phyloP scores from a whole-genome alignment of 2,329 filamentous ascomycete species.

The Colletotrichum australisinense region DNA sequence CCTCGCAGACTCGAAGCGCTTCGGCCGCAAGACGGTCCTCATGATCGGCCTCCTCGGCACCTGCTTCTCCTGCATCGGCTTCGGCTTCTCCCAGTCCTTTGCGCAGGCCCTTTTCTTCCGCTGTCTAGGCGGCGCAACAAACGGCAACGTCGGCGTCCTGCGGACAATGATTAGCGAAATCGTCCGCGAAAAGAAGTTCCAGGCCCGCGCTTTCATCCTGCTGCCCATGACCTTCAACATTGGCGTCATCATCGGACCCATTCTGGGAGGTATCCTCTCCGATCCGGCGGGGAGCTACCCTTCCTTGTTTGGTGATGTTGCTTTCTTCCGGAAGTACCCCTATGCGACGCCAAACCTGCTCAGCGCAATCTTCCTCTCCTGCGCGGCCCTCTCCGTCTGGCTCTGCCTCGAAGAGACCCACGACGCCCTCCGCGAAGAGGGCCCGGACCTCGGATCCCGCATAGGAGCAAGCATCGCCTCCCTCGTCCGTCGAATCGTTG shows the following conservation, averaged over 20 bases:
- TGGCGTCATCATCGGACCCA: constrained; percentile 57
- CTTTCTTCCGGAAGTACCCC: constrained; percentile 60
- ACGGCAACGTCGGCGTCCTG: constrained; percentile 62
- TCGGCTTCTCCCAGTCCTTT: constrained; percentile 78
- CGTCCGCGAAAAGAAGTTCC: constrained; percentile 59
- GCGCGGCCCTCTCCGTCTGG: constrained; percentile 57
- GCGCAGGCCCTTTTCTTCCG: constrained; percentile 73
- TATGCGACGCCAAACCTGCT: constrained; percentile 67
- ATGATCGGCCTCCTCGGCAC: constrained; percentile 81
- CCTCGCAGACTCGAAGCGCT: constrained; percentile 70
- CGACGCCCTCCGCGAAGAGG: constrained; percentile 53
- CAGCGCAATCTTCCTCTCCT: constrained; percentile 59
- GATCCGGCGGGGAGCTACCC: constrained; percentile 75
- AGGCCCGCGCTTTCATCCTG: constrained; percentile 59
- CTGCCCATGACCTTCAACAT: constrained; percentile 61
- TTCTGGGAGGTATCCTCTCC: constrained; percentile 75
- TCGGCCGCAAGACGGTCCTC: constrained; percentile 82
- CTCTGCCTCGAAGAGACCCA: constrained; percentile 65
- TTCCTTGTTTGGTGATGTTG: constrained; percentile 56
- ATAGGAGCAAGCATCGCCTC: constrained; percentile 49
- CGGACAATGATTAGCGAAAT: constrained; percentile 73
- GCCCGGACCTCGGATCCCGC: constrained; percentile 55
- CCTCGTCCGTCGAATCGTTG: constrained; percentile 42
- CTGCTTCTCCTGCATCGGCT: constrained; percentile 72
- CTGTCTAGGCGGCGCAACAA: constrained; percentile 69